A percentile compares a stretch with the other conserved stretches of the same genome.
These are phyloP conservation scores for Mangifera indica DNA, from an alignment of 345 rosid species.

Conservation along the genomic window DNA sequence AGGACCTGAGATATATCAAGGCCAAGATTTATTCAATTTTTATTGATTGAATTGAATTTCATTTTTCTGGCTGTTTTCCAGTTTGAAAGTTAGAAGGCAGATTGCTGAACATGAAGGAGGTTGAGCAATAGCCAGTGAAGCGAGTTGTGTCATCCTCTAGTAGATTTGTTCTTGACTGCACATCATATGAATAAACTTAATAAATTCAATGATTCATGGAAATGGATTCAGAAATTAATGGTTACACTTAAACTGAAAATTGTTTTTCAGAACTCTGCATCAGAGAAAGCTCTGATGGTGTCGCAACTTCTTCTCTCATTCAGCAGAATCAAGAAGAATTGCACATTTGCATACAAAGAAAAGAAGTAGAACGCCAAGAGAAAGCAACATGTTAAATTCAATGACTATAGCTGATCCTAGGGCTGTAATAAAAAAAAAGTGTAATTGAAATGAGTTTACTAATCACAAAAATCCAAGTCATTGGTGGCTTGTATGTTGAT, in stretches of 20 bases:
- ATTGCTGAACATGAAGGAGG: slow-evolving; percentile 17
- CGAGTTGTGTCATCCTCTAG: slow-evolving; percentile 23
- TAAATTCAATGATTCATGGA: background rate
- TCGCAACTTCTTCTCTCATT: slow-evolving; percentile 37
- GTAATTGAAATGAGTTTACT: background rate
- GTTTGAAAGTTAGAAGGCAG: slow-evolving; percentile 9
- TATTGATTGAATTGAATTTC: background rate
- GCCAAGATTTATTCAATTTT: too few relatives aligned
- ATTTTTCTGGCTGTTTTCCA: background rate
- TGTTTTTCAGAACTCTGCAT: slow-evolving; percentile 18
- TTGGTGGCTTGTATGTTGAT: too few relatives aligned
- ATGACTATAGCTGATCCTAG: slow-evolving; percentile 54
- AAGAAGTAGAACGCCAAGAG: slow-evolving; percentile 54
- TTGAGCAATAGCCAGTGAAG: slow-evolving; percentile 30
- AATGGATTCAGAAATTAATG: background rate
- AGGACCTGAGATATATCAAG: slow-evolving; percentile 1
- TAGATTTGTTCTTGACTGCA: slow-evolving; percentile 27
- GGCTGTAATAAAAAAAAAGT: slow-evolving; percentile 41
- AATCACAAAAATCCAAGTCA: background rate
- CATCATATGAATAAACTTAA: background rate
- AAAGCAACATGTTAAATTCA: slow-evolving; percentile 49
- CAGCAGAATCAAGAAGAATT: slow-evolving; percentile 49
- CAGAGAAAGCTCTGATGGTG: background rate
- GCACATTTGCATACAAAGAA: slow-evolving; percentile 80
- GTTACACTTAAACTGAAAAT: slow-evolving; percentile 34